Percentiles rank a stretch among this genome's conserved stretches.
These are phyloP conservation scores for Tylopilus sp. DNA, from an alignment of 768 basidiomycete species.

Conservation along the genomic window DNA sequence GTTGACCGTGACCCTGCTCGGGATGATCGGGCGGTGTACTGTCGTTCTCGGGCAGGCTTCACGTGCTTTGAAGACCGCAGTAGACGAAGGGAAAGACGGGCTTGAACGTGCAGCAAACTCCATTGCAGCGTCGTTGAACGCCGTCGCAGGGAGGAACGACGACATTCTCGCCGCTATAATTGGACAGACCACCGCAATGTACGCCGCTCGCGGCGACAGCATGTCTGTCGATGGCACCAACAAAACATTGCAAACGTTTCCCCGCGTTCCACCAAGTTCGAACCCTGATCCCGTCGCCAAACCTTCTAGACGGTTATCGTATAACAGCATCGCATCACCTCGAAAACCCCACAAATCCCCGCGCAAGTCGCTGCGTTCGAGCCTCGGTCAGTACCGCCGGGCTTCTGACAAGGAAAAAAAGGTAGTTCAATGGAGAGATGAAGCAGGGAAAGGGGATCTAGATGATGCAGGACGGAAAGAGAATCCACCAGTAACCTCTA, in stretches of 20 bases:
- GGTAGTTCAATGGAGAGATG: conserved; percentile 84
- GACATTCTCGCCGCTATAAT: conserved; percentile 63
- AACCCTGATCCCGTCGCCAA: conserved; percentile 42
- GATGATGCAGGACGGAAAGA: conserved; percentile 53
- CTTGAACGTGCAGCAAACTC: conserved; percentile 42
- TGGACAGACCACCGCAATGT: conserved; percentile 63
- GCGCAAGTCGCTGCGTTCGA: conserved; percentile 70
- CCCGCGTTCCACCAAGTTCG: conserved; percentile 47
- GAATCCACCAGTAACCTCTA: conserved; percentile 15
- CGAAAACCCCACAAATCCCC: conserved; percentile 57
- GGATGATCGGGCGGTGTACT: conserved; percentile 78
- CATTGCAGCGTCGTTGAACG: conserved; percentile 50
- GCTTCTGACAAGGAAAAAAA: conserved; percentile 69
- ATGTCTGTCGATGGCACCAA: conserved; percentile 44
- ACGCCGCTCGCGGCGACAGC: conserved; percentile 39
- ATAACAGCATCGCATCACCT: conserved; percentile 41
- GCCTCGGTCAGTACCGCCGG: conserved; percentile 55
- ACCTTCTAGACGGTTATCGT: conserved; percentile 43
- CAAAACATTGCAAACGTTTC: conserved; percentile 43
- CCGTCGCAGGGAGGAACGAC: conserved; percentile 64
- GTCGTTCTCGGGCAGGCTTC: conserved; percentile 63
- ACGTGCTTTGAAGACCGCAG: conserved; percentile 39
- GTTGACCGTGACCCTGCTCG: conserved; percentile 67
- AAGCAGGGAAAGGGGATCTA: conserved; percentile 77
- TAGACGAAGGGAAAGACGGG: conserved; percentile 34